Conservation (phyloP, 192 early-diverging fungal genomes). For the Phlyctochytrium planicorne region DNA sequence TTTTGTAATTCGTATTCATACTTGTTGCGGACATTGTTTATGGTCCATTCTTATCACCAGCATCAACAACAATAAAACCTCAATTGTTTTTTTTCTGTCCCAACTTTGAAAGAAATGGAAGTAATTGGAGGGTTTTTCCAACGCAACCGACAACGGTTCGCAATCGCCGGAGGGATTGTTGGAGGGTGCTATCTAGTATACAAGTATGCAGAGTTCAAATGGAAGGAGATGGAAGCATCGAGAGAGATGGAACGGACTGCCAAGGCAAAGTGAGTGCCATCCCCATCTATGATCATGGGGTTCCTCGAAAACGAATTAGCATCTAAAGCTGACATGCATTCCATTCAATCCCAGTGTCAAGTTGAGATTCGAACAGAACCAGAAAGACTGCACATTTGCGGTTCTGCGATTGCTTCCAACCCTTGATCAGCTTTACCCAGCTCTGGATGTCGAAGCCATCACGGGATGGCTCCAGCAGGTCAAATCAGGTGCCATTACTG, state of each 20-base stretch:
- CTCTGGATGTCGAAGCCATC: constrained; percentile 77
- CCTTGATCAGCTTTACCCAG: constrained; percentile 70
- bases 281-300: not conserved
- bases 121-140: too few species aligned
- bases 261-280: constrained; percentile 67
- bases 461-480: constrained; percentile 64
- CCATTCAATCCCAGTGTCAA: constrained; percentile 57
- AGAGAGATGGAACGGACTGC: constrained; percentile 65
- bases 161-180: constrained; percentile 15
- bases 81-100: too few species aligned
- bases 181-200: constrained; percentile 33
- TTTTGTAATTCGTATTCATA: constrained; percentile 17
- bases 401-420: constrained; percentile 81
- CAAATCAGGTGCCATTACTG: constrained; percentile 9
- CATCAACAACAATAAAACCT: too few species aligned
- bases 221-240: constrained; percentile 70
- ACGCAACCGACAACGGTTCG: not conserved
- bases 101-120: too few species aligned
- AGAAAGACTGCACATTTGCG: constrained; percentile 85
- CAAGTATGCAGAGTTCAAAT: constrained; percentile 70
- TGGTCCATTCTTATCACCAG: too few species aligned
- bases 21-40: too few species aligned
- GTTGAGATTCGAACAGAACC: constrained; percentile 91
- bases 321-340: constrained; percentile 11
- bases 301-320: not conserved